Conservation (phyloP, 352 stramenopile genomes). For the Pythium grandisporangium region DNA sequence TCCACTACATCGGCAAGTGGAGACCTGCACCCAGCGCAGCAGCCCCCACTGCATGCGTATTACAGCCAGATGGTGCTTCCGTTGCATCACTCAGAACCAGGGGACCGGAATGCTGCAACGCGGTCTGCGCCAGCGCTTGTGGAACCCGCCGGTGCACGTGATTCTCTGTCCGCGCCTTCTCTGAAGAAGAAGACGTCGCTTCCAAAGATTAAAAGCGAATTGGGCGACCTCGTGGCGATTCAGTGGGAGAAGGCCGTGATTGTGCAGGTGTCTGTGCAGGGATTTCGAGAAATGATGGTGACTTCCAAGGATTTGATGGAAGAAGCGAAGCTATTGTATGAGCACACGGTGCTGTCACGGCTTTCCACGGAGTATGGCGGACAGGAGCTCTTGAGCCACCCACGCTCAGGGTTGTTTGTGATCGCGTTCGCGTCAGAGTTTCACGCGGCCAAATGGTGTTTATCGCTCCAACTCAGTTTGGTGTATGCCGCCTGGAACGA, state of each 20-base stretch:
- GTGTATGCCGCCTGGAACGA: constrained; percentile 85
- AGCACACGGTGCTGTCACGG: constrained; percentile 80
- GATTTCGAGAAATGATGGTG: constrained; percentile 67
- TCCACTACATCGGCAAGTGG: too few relatives aligned
- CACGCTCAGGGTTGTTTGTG: constrained; percentile 67
- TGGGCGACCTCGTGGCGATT: constrained; percentile 64
- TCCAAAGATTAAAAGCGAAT: constrained; percentile 73
- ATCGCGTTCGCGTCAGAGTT: constrained; percentile 83
- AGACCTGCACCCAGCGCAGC: too few relatives aligned
- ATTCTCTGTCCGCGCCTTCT: constrained; percentile 2
- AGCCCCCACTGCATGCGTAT: too few relatives aligned
- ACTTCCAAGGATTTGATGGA: constrained; percentile 81
- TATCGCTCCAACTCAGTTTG: constrained; percentile 75
- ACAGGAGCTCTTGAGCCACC: constrained; percentile 72
- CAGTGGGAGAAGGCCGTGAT: constrained; percentile 78
- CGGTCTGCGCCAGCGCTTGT: constrained; percentile 8
- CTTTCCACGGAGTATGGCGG: constrained; percentile 76
- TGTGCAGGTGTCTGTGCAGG: constrained; percentile 79
- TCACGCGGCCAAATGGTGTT: constrained; percentile 81
- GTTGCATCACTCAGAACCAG: too few relatives aligned
- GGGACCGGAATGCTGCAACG: too few relatives aligned
- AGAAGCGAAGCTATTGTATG: constrained; percentile 77
- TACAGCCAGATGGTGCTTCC: too few relatives aligned
- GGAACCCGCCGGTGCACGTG: not conserved
- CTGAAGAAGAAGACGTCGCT: constrained; percentile 44